Evolutionary conservation across 2,329 filamentous ascomycete genomes (phyloP), one percentile per base, ranked within the genome.

Genomic region (Elsinoe ampelina): DNA sequence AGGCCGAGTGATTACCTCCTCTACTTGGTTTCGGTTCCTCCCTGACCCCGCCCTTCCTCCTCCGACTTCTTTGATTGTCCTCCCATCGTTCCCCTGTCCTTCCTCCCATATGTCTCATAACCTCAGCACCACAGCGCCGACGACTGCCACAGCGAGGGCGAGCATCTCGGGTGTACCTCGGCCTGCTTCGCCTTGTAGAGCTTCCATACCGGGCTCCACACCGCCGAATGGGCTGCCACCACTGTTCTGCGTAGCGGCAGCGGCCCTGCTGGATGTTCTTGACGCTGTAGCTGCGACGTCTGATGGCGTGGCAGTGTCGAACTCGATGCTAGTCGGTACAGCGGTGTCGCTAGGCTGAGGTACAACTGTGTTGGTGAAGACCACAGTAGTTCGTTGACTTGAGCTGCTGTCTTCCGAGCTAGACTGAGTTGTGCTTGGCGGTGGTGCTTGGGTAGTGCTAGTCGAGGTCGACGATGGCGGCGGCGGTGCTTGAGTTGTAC

Each of bases 211-310:
- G 34, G 54, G 54, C 41, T 56, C 38, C 3, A 38, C 38, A 17
- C 41, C 64, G 59, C 75, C 73, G 58, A 77, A 76, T 4, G 73
- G 74, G 54, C 71, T 74, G n/a, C 74, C 74, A 13, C 73, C 73
- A 17, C 73, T 72, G 11, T 68, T 71, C 15, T 59, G 7, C 2
- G 39, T 58, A 10, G 39, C 34, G 12, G 57, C 30, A 20, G 57
- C 34, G 20, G 13, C 58, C 22, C 69, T 66, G 17, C 66, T 60
- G 51, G 66, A 70, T 8, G 66, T 67, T 15, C 68, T 66, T 57
- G 72, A 67, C 13, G 62, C 61, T 34, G 63, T 68, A 32, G 55
- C 42, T n/a, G 55, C 13, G 55, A 58, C 41, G 42, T 45, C 34
- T 11, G 61, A 51, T 8, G 58, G 51, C n/a, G 59, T 57, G 51